Evolutionary conservation across 352 stramenopile genomes (phyloP), one percentile per base, ranked within the genome.

Genomic region (Peronosclerospora sorghi): DNA sequence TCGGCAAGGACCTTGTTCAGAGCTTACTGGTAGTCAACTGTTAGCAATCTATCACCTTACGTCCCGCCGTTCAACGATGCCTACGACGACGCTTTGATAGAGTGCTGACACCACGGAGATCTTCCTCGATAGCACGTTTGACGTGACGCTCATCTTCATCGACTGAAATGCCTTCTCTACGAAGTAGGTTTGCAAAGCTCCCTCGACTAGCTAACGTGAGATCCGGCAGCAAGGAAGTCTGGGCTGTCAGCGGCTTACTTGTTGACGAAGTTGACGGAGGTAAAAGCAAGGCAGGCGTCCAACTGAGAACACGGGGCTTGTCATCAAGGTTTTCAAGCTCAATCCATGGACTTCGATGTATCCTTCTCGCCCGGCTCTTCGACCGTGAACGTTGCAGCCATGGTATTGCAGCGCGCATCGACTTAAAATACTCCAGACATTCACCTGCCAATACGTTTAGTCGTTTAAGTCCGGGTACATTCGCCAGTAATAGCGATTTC

Each of bases 311-410:
- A 24, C 76, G 61, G 39, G 76, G 76, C 30, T 55, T 48, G 43
- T 65, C 54, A 35, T 81, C 63, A 21, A 63, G 63, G 14, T 65
- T 52, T 17, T 76, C 58, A 24, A 74, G 56, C 26, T 58, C 68
- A 15, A 54, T 78, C 63, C 68, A 78, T 20, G 37, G 47, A 28
- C 32, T 26, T 27, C 49, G 54, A 4, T 51, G 42, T 19, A 66
- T 34, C 37, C 32, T 56, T 34, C 45, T 58, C 8, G 44, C 49
- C 28, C 48, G 59, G 34, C 56, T 43, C 29, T 62, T 65, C 2
- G 41, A 37, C 8, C 38, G 48, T 15, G 51, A 34, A 18, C 48
- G 37, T 51, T 30, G 36, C 30, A 32, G 41, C 55, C 54, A 47
- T 17, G 50, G 27, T 15, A 59, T 30, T 19, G 36, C 28, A 20